Base-by-base conservation (phyloP, 208 protist species). In the Trypanosoma platydactyli region DNA sequence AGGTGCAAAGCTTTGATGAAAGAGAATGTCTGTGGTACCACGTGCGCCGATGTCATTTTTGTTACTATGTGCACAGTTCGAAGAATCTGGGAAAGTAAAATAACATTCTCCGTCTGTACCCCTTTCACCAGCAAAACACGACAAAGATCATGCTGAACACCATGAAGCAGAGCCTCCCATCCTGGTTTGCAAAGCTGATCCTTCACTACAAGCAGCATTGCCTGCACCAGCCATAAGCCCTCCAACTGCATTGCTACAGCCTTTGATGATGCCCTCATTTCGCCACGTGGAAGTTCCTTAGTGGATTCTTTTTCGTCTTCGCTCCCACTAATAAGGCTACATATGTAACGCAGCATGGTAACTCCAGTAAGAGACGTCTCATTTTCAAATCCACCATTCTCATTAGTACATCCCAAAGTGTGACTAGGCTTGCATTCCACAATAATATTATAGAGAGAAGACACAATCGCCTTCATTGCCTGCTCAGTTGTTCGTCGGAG, bases 1-100 rank as follows among this genome's bases (percentile, higher is more conserved):
- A 97, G 65, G 65, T 95, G 88, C 51, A 95, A 63, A n/a, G 82
- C 81, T 22, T 78, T 76, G 15, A 97, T 65, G 64, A 97, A 96
- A 60, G 76, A 82, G 62, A 86, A 88, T 4, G 86, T 78, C 62
- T 97, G 92, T 29, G 89, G 88, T 30, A 89, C 79, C 48, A 96
- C 65, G 52, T 67, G 58, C 33, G 62, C 50, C n/a, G 80, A 76
- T 3, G 76, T 80, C 30, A 62, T 56, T 58, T 84, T 70, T 20
- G 83, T 69, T 13, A 88, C 76, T 52, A 94, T 64, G 61, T 96
- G 89, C 22, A 93, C 71, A 20, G 84, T 91, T 48, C 83, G 86
- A 56, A 96, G 66, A 41, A 94, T 79, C 74, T 91, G 89, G 55
- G 89, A 82, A 35, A 95, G 76, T 24, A 97, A 79, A n/a, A 94